Evolutionary conservation across 2,329 filamentous ascomycete species (phyloP).

Genomic region (Colletotrichum sp.): DNA sequence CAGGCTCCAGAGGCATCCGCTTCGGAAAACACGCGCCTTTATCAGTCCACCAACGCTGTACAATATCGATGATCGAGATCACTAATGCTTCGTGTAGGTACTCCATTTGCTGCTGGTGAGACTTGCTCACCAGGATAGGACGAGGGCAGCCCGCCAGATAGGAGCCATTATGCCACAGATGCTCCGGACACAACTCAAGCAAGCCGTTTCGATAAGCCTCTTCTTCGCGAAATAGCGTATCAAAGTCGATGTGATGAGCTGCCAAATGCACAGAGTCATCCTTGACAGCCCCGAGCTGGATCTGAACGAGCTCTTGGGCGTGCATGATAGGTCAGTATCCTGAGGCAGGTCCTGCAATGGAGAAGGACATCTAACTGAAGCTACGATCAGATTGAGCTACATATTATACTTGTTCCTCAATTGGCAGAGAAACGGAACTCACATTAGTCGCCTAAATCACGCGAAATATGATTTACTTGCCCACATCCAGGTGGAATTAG

Average conservation of each 20-base stretch:
- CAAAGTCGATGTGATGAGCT: neutral
- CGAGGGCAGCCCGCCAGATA: conserved; percentile 32
- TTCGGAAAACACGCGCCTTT: conserved; percentile 30
- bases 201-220: conserved; percentile 21
- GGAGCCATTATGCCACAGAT: conserved; percentile 33
- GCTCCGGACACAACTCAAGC: conserved; percentile 26
- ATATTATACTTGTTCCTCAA: too few species aligned
- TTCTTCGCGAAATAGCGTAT: neutral
- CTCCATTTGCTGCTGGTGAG: conserved; percentile 34
- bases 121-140: conserved; percentile 36
- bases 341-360: too few species aligned
- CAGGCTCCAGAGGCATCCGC: conserved; percentile 36
- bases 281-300: neutral
- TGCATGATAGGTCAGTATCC: neutral
- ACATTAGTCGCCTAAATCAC: too few species aligned
- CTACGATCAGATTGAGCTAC: too few species aligned
- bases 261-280: too few species aligned
- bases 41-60: conserved; percentile 44
- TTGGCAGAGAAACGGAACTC: too few species aligned
- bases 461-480: too few species aligned
- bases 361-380: too few species aligned
- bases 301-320: neutral
- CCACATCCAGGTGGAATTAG: too few species aligned
- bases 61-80: conserved; percentile 37
- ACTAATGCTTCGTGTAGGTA: conserved; percentile 35